These are phyloP conservation scores for Yamadazyma nakazawae DNA, from an alignment of 805 yeast genomes.

Conservation along the genomic window DNA sequence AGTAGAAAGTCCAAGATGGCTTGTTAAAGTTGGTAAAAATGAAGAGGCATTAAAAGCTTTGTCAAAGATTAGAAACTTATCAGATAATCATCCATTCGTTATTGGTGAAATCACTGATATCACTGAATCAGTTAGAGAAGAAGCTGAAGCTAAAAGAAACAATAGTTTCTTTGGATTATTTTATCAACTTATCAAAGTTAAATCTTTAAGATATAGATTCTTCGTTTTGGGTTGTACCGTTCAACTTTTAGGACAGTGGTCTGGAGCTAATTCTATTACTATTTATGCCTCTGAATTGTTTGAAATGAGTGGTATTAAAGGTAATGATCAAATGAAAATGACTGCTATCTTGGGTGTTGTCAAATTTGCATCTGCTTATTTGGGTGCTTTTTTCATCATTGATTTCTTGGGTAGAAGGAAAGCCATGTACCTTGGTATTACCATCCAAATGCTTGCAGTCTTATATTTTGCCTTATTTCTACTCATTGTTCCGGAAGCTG, in stretches of 20 bases:
- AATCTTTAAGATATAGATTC: slow-evolving; percentile 45
- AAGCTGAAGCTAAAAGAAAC: slow-evolving; percentile 25
- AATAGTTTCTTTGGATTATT: slow-evolving; percentile 33
- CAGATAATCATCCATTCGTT: slow-evolving; percentile 47
- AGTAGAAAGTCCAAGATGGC: slow-evolving; percentile 52
- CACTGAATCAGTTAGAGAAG: slow-evolving; percentile 43
- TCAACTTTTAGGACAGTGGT: slow-evolving; percentile 56
- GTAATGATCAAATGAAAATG: slow-evolving; percentile 41
- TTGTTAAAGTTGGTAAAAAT: slow-evolving; percentile 38
- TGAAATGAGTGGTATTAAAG: slow-evolving; percentile 44
- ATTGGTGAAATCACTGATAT: slow-evolving; percentile 50
- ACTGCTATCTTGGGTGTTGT: slow-evolving; percentile 54
- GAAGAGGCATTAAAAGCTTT: slow-evolving; percentile 40
- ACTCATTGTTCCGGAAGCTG: slow-evolving; percentile 43
- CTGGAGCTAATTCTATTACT: slow-evolving; percentile 56
- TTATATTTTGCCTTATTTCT: slow-evolving; percentile 48
- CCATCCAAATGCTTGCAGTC: slow-evolving; percentile 40
- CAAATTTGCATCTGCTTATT: slow-evolving; percentile 47
- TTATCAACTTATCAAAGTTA: slow-evolving; percentile 16
- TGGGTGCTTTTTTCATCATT: slow-evolving; percentile 51
- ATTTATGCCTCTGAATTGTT: slow-evolving; percentile 55
- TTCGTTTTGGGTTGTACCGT: slow-evolving; percentile 39
- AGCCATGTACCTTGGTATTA: slow-evolving; percentile 48
- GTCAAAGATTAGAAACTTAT: slow-evolving; percentile 42
- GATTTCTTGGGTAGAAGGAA: slow-evolving; percentile 52